A percentile compares a stretch with the other conserved stretches of the same genome.
phyloP scores from a whole-genome alignment of 2,329 filamentous ascomycete species.

The Paecilomyces formosus region DNA sequence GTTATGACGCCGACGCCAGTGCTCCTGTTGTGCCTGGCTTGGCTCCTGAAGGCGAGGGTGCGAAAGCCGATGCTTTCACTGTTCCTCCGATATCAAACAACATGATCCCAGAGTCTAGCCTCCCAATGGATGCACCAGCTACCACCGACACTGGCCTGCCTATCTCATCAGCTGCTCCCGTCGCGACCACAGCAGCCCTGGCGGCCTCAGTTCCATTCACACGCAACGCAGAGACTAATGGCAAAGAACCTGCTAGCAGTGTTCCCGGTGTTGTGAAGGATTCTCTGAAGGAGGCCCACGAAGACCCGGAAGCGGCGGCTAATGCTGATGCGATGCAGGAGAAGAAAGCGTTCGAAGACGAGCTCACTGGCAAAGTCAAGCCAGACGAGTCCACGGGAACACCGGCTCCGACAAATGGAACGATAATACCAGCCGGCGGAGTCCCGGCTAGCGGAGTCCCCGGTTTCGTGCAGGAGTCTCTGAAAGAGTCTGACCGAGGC shows the following conservation, averaged over 20 bases:
- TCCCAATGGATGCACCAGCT: constrained; percentile 54
- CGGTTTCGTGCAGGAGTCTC: constrained; percentile 29
- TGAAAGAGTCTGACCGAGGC: constrained; percentile 42
- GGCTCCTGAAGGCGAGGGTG: constrained; percentile 34
- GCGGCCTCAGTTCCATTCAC: constrained; percentile 37
- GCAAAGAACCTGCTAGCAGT: constrained; percentile 53
- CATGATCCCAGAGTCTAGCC: constrained; percentile 74
- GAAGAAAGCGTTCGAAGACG: constrained; percentile 63
- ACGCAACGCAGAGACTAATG: constrained; percentile 10
- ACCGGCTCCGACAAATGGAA: constrained; percentile 20
- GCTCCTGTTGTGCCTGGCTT: constrained; percentile 38
- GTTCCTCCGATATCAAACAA: constrained; percentile 53
- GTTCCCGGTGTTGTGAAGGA: constrained; percentile 31
- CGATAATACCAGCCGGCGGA: constrained; percentile 14
- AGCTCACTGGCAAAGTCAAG: constrained; percentile 55
- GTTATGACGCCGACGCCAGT: constrained; percentile 70
- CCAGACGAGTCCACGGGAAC: constrained; percentile 16
- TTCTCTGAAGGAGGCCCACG: constrained; percentile 39
- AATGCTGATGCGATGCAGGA: constrained; percentile 60
- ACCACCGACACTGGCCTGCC: constrained; percentile 46
- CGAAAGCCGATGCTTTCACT: constrained; percentile 34
- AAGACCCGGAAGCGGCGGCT: constrained; percentile 59
- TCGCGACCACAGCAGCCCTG: constrained; percentile 38
- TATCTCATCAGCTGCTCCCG: constrained; percentile 46
- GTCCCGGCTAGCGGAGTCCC: constrained; percentile 57